Percentiles rank a stretch among this genome's conserved stretches.
phyloP scores from a whole-genome alignment of 2,329 filamentous ascomycete genomes.

The Rhynchosporium secalis region DNA sequence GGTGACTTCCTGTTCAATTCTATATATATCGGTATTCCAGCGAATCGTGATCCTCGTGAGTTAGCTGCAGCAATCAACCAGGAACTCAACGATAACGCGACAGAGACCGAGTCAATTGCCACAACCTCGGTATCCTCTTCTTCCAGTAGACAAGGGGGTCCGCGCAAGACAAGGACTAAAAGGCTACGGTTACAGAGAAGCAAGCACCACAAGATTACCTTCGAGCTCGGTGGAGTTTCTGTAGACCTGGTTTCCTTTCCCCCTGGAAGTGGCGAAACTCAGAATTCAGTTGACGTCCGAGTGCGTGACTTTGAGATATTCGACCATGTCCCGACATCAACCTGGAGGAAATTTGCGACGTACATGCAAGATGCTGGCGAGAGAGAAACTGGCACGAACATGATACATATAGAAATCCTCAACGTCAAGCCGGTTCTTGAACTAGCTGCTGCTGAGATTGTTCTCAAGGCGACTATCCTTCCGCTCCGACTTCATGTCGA shows the following conservation, averaged over 20 bases:
- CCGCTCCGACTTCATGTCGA: slow-evolving; percentile 92
- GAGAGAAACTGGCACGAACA: slow-evolving; percentile 80
- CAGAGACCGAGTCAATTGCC: slow-evolving; percentile 86
- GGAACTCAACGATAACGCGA: slow-evolving; percentile 79
- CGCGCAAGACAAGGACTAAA: slow-evolving; percentile 46
- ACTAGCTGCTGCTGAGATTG: slow-evolving; percentile 84
- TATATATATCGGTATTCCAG: slow-evolving; percentile 91
- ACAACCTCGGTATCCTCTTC: slow-evolving; percentile 69
- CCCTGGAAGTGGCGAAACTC: slow-evolving; percentile 72
- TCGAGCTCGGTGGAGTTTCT: slow-evolving; percentile 83
- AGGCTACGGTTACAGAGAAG: slow-evolving; percentile 78
- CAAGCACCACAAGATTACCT: slow-evolving; percentile 91
- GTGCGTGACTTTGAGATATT: slow-evolving; percentile 85
- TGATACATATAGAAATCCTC: slow-evolving; percentile 86
- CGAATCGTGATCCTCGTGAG: slow-evolving; percentile 81
- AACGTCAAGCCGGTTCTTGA: slow-evolving; percentile 85
- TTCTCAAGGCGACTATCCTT: slow-evolving; percentile 75
- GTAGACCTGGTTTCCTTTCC: slow-evolving; percentile 82
- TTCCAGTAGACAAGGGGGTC: slow-evolving; percentile 50
- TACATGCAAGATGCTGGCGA: slow-evolving; percentile 88
- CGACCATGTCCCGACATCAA: slow-evolving; percentile 91
- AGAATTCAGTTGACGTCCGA: slow-evolving; percentile 83
- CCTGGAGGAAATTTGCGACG: slow-evolving; percentile 97
- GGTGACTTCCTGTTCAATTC: slow-evolving; percentile 98
- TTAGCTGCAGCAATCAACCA: slow-evolving; percentile 83